Base-by-base conservation (phyloP, 2,329 filamentous ascomycete genomes). In the Nakataea oryzae region DNA sequence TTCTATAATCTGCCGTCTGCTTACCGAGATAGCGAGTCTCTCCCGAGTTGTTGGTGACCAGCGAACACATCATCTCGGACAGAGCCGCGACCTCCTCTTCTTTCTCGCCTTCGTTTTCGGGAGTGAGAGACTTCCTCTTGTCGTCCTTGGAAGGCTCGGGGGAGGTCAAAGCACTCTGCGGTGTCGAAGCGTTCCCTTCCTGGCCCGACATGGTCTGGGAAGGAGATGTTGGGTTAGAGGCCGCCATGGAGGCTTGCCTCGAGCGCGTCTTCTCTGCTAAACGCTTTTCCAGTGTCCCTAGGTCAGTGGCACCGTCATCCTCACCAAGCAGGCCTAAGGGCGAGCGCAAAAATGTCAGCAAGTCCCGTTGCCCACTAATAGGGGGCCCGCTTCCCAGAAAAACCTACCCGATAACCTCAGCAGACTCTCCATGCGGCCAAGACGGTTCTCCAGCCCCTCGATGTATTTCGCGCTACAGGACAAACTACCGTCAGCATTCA, bases 51-150 rank as follows among this genome's bases (percentile, higher is more conserved):
- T 96, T 97, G 1, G 93, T 97, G 32, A 99, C 93, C 34, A 99
- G 78, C 3, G 93, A 97, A 74, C 93, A 97, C 95, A 99, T 97
- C 89, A 97, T 95, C 76, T 99, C 95, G 1, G 93, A 96, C 63
- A 99, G 76, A 1, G 87, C 87, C 72, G 96, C 93, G 1, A 96
- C 90, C 69, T 96, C 89, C 66, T 88, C 81, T 67, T 86, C 83
- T 17, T 62, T 65, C 60, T 77, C 78, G 66, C 77, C 79, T 61
- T 79, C 81, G 54, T 74, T 72, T 57, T 75, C 73, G 13, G 73
- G 73, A 11, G 73, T 63, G 12, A 73, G 71, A 6, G 76, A 72
- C 2, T 41, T 17, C 34, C 58, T 29, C 64, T 71, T 70, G 4
- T 66, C 66, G 13, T 77, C 73, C 29, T 72, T 73, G 28, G 75